A percentile compares a stretch with the other conserved stretches of the same genome.
These are phyloP conservation scores for Postia placenta DNA, from an alignment of 768 basidiomycete genomes.

Conservation along the genomic window DNA sequence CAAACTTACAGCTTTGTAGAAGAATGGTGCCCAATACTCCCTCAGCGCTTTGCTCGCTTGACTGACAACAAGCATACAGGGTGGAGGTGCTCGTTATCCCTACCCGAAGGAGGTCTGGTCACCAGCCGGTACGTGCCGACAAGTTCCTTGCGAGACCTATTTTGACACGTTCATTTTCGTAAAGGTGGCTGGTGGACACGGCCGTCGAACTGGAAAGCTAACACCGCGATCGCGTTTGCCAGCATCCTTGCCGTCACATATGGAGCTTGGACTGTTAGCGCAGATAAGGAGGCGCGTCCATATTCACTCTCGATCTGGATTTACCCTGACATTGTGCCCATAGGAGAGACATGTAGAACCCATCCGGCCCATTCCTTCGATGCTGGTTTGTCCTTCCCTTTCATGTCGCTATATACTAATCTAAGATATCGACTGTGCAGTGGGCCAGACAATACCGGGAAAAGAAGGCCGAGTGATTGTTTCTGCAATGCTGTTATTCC, in stretches of 20 bases:
- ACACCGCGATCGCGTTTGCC: constrained; percentile 68
- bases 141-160: background rate
- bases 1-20: too few species aligned
- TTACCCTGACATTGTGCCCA: background rate
- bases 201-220: constrained; percentile 83
- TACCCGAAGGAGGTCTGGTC: constrained; percentile 96
- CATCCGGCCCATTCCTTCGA: constrained; percentile 69
- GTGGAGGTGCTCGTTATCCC: constrained; percentile 82
- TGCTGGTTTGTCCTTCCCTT: constrained; percentile 62
- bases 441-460: constrained; percentile 47
- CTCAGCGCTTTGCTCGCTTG: too few species aligned
- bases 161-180: background rate
- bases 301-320: background rate
- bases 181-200: constrained; percentile 95
- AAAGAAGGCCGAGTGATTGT: constrained; percentile 16
- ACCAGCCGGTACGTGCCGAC: constrained; percentile 59
- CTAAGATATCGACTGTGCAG: constrained; percentile 23
- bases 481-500: too few species aligned
- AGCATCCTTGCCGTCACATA: constrained; percentile 67
- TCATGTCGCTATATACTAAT: background rate
- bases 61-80: constrained; percentile 34
- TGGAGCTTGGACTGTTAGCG: constrained; percentile 65
- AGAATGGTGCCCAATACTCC: too few species aligned
- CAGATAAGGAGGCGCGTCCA: constrained; percentile 67
- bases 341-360: constrained; percentile 60